Conservation (phyloP, 306 rosid genomes). For the Citrullus colocynthis region DNA sequence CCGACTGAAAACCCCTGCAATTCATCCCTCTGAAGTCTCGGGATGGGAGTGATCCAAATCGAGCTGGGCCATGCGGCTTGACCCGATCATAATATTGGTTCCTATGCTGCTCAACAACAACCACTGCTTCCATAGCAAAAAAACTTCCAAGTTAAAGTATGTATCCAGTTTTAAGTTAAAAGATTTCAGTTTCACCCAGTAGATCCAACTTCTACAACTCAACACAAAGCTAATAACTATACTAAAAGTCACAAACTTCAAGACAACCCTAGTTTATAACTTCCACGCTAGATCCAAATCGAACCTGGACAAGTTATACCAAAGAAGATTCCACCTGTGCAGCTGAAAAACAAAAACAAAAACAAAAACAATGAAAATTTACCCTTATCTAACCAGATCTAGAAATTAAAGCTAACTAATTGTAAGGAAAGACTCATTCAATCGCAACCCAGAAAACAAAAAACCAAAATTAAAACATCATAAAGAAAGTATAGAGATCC, state of each 20-base stretch:
- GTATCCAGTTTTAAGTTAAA: not conserved
- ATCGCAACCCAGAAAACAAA: not conserved
- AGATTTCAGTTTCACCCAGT: not conserved
- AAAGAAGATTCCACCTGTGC: conserved; percentile 3
- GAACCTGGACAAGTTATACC: conserved; percentile 13
- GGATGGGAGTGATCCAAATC: conserved; percentile 34
- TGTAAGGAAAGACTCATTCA: not conserved
- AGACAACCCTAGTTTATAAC: conserved; percentile 10
- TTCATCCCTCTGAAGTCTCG: conserved; percentile 39
- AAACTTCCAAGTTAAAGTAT: conserved; percentile 8
- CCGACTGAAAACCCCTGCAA: conserved; percentile 66
- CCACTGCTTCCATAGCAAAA: conserved; percentile 61
- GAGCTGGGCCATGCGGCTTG: conserved; percentile 32
- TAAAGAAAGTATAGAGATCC: not conserved
- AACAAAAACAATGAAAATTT: conserved; percentile 7
- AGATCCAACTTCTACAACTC: conserved; percentile 15
- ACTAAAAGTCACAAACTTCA: conserved; percentile 10
- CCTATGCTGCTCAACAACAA: conserved; percentile 62
- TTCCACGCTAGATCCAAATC: conserved; percentile 23
- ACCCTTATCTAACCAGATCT: conserved; percentile 20
- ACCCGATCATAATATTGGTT: conserved; percentile 34
- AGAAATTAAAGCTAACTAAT: not conserved
- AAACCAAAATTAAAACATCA: not conserved
- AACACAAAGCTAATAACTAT: conserved; percentile 11
- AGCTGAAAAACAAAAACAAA: conserved; percentile 20